A percentile compares a stretch with the other conserved stretches of the same genome.
Conservation (phyloP, 768 basidiomycete species). For the Rickenella mellea region DNA sequence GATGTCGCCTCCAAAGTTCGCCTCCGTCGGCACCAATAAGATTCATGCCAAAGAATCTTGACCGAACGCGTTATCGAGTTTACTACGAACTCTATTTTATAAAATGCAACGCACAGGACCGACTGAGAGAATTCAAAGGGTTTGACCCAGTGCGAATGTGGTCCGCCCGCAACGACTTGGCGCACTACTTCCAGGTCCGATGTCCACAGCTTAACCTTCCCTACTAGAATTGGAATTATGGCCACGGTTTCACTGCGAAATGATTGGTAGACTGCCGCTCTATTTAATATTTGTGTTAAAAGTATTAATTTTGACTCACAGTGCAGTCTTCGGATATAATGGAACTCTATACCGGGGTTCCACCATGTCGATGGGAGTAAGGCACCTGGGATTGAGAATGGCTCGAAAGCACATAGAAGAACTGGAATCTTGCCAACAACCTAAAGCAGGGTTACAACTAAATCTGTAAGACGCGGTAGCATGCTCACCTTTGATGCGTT, state of each 20-base stretch:
- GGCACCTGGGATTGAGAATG: conserved; percentile 26
- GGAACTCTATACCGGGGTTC: conserved; percentile 28
- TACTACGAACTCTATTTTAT: too few relatives aligned
- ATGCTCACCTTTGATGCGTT: too few relatives aligned
- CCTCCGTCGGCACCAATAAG: conserved; percentile 7
- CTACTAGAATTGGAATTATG: conserved; percentile 6
- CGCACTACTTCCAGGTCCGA: conserved; percentile 8
- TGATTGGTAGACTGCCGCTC: conserved; percentile 5
- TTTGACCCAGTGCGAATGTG: conserved; percentile 10
- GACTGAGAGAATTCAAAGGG: conserved; percentile 2
- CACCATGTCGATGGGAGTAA: conserved; percentile 31
- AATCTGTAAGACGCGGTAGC: too few relatives aligned
- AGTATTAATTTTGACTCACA: conserved; percentile 16
- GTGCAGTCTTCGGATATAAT: conserved; percentile 27
- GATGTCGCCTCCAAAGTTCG: conserved; percentile 12
- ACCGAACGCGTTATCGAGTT: neutral
- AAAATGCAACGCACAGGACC: neutral
- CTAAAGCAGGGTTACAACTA: too few relatives aligned
- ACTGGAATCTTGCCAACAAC: too few relatives aligned
- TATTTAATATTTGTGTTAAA: neutral
- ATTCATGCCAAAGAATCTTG: conserved; percentile 10
- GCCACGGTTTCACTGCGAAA: conserved; percentile 6
- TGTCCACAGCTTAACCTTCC: conserved; percentile 6
- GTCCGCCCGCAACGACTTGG: conserved; percentile 8
- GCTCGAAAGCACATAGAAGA: too few relatives aligned